Evolutionary conservation across 2,329 filamentous ascomycete genomes (phyloP).

Genomic region (Torrubiella hemipterigena): DNA sequence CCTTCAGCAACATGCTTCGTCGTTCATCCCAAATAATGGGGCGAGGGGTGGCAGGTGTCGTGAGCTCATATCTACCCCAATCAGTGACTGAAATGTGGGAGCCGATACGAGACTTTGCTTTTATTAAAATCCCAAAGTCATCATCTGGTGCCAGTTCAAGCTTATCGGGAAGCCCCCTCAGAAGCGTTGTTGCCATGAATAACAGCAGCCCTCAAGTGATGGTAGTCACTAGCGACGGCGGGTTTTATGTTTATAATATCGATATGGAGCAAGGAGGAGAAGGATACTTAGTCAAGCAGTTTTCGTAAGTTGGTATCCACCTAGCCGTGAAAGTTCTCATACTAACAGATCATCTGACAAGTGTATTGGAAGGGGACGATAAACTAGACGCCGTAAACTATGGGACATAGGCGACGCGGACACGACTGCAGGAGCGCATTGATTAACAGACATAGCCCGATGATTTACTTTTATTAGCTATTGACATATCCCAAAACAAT

Average conservation of each 20-base stretch:
- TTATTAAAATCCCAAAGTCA: constrained; percentile 76
- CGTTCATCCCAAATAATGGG: constrained; percentile 84
- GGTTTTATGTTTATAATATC: constrained; percentile 90
- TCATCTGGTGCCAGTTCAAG: constrained; percentile 10
- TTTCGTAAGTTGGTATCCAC: constrained; percentile 87
- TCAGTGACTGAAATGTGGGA: constrained; percentile 98
- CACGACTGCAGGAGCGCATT: too few relatives aligned
- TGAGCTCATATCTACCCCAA: constrained; percentile 84
- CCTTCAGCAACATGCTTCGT: constrained; percentile 82
- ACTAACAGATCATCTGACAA: too few relatives aligned
- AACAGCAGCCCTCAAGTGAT: constrained; percentile 91
- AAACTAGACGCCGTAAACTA: too few relatives aligned
- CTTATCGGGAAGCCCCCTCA: constrained; percentile 38
- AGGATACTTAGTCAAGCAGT: constrained; percentile 81
- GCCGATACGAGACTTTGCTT: constrained; percentile 86
- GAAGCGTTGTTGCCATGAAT: constrained; percentile 95
- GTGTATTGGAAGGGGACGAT: too few relatives aligned
- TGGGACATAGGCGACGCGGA: too few relatives aligned
- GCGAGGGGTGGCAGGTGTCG: constrained; percentile 74
- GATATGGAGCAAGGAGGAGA: constrained; percentile 92
- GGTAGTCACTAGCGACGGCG: constrained; percentile 93
- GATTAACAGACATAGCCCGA: too few relatives aligned
- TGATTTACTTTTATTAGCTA: too few relatives aligned
- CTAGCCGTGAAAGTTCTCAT: too few relatives aligned
- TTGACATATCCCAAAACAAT: not conserved